phyloP scores from a whole-genome alignment of 2,329 filamentous ascomycete species.

The Xylariomycetidae sp. region DNA sequence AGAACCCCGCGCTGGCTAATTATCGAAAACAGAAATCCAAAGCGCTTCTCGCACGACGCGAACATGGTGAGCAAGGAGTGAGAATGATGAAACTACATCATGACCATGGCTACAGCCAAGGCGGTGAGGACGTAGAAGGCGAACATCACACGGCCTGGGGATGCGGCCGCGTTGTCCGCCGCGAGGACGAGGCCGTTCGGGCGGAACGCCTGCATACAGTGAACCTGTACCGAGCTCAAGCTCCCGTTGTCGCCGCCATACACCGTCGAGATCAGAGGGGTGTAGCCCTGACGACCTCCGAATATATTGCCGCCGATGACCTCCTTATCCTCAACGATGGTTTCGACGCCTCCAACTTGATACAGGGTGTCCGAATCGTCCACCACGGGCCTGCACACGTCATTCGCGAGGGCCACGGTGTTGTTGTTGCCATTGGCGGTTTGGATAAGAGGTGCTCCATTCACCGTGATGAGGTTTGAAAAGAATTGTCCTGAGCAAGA shows the following conservation, averaged over 20 bases:
- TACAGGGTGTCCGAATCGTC: constrained; percentile 1
- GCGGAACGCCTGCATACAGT: constrained; percentile 2
- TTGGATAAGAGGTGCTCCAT: not conserved
- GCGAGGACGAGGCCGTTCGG: not conserved
- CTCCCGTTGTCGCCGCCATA: not conserved
- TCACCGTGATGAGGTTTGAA: not conserved
- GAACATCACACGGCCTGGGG: too few species aligned
- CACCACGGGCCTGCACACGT: not conserved
- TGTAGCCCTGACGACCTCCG: constrained; percentile 1
- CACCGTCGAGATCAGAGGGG: not conserved
- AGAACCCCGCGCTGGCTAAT: too few species aligned
- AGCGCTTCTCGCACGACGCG: too few species aligned
- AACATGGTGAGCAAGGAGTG: too few species aligned
- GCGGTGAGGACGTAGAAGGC: too few species aligned
- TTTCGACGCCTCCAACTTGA: constrained; percentile 1
- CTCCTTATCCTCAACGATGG: constrained; percentile 13
- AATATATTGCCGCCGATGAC: constrained; percentile 30
- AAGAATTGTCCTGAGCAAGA: not conserved
- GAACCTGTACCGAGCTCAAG: not conserved
- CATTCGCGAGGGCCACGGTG: not conserved
- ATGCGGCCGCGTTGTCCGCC: not conserved
- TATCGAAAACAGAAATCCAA: too few species aligned
- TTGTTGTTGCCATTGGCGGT: not conserved
- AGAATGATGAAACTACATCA: too few species aligned
- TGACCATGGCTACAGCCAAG: too few species aligned